phyloP scores from a whole-genome alignment of 768 basidiomycete genomes.

The Lyophyllum atratum region DNA sequence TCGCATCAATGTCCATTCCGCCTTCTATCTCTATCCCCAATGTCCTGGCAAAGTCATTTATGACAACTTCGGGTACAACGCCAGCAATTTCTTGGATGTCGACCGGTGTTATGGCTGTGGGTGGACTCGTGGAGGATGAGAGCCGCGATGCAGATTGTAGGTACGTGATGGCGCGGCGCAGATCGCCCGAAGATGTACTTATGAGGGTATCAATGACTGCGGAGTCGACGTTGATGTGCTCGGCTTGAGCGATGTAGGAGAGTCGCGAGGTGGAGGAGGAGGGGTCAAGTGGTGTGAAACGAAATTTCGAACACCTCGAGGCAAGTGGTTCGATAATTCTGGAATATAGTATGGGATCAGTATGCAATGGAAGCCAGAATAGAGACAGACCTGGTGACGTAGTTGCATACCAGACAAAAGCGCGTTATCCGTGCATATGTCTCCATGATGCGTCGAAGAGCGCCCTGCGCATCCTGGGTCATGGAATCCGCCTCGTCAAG shows the following conservation, averaged over 20 bases:
- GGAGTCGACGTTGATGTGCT: slow-evolving; percentile 59
- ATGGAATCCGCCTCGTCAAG: slow-evolving; percentile 99
- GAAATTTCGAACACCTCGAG: slow-evolving; percentile 98
- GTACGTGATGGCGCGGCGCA: slow-evolving; percentile 96
- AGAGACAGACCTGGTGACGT: slow-evolving; percentile 83
- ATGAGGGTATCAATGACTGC: slow-evolving; percentile 76
- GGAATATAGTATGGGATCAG: background rate
- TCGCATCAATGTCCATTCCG: slow-evolving; percentile 52
- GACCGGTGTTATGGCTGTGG: slow-evolving; percentile 67
- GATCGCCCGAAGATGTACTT: slow-evolving; percentile 83
- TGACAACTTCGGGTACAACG: slow-evolving; percentile 78
- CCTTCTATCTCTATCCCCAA: slow-evolving; percentile 70
- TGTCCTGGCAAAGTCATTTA: slow-evolving; percentile 66
- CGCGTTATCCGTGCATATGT: slow-evolving; percentile 96
- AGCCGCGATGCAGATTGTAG: slow-evolving; percentile 94
- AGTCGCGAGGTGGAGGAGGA: slow-evolving; percentile 75
- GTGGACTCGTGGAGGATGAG: slow-evolving; percentile 71
- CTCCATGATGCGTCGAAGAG: slow-evolving; percentile 98
- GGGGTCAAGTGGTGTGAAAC: slow-evolving; percentile 90
- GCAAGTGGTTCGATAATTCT: slow-evolving; percentile 99
- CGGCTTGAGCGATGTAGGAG: slow-evolving; percentile 75
- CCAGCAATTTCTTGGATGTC: slow-evolving; percentile 98
- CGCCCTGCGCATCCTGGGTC: slow-evolving; percentile 99
- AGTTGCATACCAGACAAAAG: slow-evolving; percentile 98
- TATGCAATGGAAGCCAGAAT: background rate